Evolutionary conservation across 108 stramenopile genomes (phyloP).

Genomic region (Skeletonema marinoi): DNA sequence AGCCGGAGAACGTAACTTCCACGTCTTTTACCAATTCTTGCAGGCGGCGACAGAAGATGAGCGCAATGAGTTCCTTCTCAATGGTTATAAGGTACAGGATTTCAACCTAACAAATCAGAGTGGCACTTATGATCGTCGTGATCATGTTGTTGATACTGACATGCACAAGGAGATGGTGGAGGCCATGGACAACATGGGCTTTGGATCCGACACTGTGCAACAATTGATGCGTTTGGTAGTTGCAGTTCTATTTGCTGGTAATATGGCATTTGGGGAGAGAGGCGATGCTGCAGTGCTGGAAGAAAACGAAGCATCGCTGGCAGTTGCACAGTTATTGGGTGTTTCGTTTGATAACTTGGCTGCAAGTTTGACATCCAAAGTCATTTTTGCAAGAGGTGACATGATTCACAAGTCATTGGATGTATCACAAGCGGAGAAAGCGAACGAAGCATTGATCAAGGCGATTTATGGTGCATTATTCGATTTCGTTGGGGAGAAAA

Average conservation of each 20-base stretch:
- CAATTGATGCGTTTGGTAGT: slow-evolving; percentile 56
- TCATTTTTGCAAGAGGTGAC: slow-evolving; percentile 57
- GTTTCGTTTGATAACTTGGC: slow-evolving; percentile 54
- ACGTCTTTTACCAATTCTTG: slow-evolving; percentile 92
- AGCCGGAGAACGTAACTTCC: slow-evolving; percentile 91
- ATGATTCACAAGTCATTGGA: slow-evolving; percentile 61
- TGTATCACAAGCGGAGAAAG: slow-evolving; percentile 64
- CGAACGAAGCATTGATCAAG: slow-evolving; percentile 92
- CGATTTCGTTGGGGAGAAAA: slow-evolving; percentile 64
- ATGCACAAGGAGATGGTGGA: slow-evolving; percentile 65
- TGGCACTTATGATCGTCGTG: slow-evolving; percentile 55
- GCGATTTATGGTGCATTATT: slow-evolving; percentile 87
- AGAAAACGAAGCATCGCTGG: slow-evolving; percentile 47
- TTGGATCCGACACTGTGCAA: slow-evolving; percentile 45
- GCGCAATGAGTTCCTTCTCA: slow-evolving; percentile 32
- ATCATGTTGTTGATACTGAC: slow-evolving; percentile 54
- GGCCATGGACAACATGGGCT: slow-evolving; percentile 60
- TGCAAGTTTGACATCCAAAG: slow-evolving; percentile 65
- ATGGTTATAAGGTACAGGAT: slow-evolving; percentile 20
- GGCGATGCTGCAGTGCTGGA: slow-evolving; percentile 50
- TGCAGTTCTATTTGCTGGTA: slow-evolving; percentile 68
- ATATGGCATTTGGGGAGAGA: slow-evolving; percentile 59
- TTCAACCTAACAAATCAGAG: slow-evolving; percentile 52
- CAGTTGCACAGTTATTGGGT: slow-evolving; percentile 73
- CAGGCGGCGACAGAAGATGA: slow-evolving; percentile 49